phyloP scores from a whole-genome alignment of 2,329 filamentous ascomycete genomes.

The Botrytis porri region DNA sequence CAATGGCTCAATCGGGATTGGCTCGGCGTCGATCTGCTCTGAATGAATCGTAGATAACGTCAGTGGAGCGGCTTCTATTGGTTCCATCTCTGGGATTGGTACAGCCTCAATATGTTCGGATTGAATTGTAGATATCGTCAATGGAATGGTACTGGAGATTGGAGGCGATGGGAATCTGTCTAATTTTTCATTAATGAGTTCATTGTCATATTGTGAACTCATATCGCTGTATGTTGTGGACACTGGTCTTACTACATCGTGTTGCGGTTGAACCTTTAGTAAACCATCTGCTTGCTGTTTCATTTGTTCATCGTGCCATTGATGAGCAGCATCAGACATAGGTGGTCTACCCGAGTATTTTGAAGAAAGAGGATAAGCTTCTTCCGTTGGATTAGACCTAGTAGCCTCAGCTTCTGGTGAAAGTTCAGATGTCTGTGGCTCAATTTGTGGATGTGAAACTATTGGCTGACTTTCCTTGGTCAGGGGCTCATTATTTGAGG shows the following conservation, averaged over 20 bases:
- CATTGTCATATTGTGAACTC: slow-evolving; percentile 50
- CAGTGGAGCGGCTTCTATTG: slow-evolving; percentile 27
- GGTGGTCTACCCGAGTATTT: slow-evolving; percentile 22
- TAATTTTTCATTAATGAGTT: slow-evolving; percentile 50
- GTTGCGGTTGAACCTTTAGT: slow-evolving; percentile 26
- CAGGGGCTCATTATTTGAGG: neutral
- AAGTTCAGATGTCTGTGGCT: slow-evolving; percentile 8
- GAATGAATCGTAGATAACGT: slow-evolving; percentile 42
- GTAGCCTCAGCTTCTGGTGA: slow-evolving; percentile 26
- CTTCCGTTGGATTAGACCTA: slow-evolving; percentile 23
- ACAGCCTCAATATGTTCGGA: slow-evolving; percentile 40
- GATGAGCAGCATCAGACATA: slow-evolving; percentile 35
- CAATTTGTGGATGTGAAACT: neutral
- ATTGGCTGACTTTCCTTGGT: neutral
- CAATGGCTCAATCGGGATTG: slow-evolving; percentile 30
- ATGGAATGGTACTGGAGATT: slow-evolving; percentile 37
- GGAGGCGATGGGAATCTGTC: slow-evolving; percentile 55
- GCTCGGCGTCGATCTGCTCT: slow-evolving; percentile 40
- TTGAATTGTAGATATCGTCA: slow-evolving; percentile 39
- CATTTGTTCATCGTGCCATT: slow-evolving; percentile 36
- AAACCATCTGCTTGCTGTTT: slow-evolving; percentile 26
- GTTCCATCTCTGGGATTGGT: neutral
- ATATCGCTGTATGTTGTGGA: slow-evolving; percentile 53
- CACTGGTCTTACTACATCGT: slow-evolving; percentile 42
- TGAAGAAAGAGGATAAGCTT: slow-evolving; percentile 26